Conservation (phyloP, 2,329 filamentous ascomycete species). For the Cadophora luteo-olivacea region DNA sequence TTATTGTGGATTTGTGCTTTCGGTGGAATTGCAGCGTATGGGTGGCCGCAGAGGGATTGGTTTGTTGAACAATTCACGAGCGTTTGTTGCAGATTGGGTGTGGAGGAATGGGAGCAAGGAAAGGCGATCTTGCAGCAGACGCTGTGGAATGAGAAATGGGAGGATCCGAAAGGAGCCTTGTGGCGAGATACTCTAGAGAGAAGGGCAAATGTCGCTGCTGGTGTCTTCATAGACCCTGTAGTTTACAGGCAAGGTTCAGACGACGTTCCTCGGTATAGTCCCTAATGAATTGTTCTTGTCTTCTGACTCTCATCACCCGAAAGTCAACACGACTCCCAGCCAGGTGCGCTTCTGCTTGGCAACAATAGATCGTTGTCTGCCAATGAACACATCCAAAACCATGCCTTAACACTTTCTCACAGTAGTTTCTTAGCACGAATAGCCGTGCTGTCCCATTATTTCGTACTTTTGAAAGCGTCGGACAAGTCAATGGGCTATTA, state of each 20-base stretch:
- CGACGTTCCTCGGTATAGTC: neutral
- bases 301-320: too few species aligned
- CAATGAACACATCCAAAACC: too few species aligned
- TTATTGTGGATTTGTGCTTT: constrained; percentile 6
- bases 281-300: neutral
- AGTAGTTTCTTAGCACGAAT: too few species aligned
- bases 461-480: too few species aligned
- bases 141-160: constrained; percentile 7
- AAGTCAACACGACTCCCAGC: too few species aligned
- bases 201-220: neutral
- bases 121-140: neutral
- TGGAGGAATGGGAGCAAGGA: neutral
- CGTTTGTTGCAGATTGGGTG: neutral
- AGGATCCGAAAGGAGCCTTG: neutral
- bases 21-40: neutral
- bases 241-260: neutral
- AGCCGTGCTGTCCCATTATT: too few species aligned
- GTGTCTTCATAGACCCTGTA: neutral
- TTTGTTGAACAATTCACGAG: constrained; percentile 1
- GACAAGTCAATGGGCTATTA: too few species aligned
- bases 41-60: neutral
- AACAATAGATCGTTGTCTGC: too few species aligned
- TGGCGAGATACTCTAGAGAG: neutral
- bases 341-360: too few species aligned
- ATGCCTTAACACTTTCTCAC: too few species aligned